Evolutionary conservation across 805 yeast genomes (phyloP), one percentile per base, ranked within the genome.

Genomic region (Pichia manshurica): DNA sequence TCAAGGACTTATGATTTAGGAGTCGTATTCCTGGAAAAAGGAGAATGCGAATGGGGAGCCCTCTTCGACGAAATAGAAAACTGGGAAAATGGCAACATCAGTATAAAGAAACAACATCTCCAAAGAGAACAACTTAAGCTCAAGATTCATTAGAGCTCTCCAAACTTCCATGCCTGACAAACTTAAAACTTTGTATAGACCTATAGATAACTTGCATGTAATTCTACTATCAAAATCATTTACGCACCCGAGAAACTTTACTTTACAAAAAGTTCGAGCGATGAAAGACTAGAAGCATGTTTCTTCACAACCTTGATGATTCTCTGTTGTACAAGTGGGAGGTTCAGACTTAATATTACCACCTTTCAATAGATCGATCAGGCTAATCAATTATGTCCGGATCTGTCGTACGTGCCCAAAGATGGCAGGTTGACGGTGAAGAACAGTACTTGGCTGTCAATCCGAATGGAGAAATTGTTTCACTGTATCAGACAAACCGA

Each of bases 21-120:
- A 7, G 75, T 82, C 42, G 73, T 82, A 17, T 76, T 87, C 4
- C 66, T 90, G 34, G 90, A 85, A 46, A 73, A 73, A 39, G 98
- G 97, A 2, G 82, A 78, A 42, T 89, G 82, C 60, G 93, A 87
- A 61, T 82, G 96, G 84, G 87, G 90, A 1, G 75, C 77, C 0
- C 63, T 79, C 13, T 69, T 80, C 53, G 85, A 81, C 46, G 77
- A 73, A 47, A 52, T 65, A 49, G 64, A 55, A 1, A 61, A 57
- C 13, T 53, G 51, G 34, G 52, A 51, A 19, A 53, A 50, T 2
- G 72, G 58, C 1, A 23, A 42, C 12, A 21, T 59, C 8, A 21
- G 31, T 7, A 51, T 62, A 5, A 55, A 64, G 19, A 57, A 61
- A 9, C 74, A 71, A 46, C 67, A 69, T 48, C 53, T 68, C 3